Percentiles rank a stretch among this genome's conserved stretches.
Conservation (phyloP, 2,329 filamentous ascomycete species). For the Aspergillus japonicus region DNA sequence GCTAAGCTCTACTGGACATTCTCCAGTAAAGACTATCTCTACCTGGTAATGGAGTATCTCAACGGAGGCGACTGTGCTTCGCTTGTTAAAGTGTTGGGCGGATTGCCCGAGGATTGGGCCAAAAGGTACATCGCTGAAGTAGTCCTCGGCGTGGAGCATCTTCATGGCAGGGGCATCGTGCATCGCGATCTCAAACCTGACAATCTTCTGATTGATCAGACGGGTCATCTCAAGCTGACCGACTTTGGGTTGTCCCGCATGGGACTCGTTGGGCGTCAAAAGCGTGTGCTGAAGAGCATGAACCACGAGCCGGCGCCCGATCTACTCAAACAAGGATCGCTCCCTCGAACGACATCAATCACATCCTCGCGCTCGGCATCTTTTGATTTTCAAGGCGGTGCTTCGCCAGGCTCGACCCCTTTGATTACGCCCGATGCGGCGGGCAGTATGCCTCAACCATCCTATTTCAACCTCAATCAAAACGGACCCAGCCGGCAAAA, state of each 20-base stretch:
- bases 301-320: slow-evolving; percentile 80
- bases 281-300: slow-evolving; percentile 76
- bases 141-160: slow-evolving; percentile 91
- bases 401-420: slow-evolving; percentile 81
- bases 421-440: slow-evolving; percentile 77
- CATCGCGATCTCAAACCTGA: slow-evolving; percentile 97
- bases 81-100: slow-evolving; percentile 88
- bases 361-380: slow-evolving; percentile 91
- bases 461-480: slow-evolving; percentile 76
- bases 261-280: slow-evolving; percentile 94
- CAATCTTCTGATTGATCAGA: slow-evolving; percentile 94
- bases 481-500: slow-evolving; percentile 59
- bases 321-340: slow-evolving; percentile 86
- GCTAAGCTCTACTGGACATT: slow-evolving; percentile 99
- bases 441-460: slow-evolving; percentile 73
- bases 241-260: slow-evolving; percentile 97
- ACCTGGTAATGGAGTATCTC: slow-evolving; percentile 98
- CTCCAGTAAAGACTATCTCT: slow-evolving; percentile 97
- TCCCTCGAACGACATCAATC: slow-evolving; percentile 79
- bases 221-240: slow-evolving; percentile 92
- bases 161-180: slow-evolving; percentile 91
- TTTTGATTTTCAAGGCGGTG: slow-evolving; percentile 77
- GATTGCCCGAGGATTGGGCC: slow-evolving; percentile 93
- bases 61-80: slow-evolving; percentile 97
- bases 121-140: slow-evolving; percentile 98